Evolutionary conservation across 768 basidiomycete genomes (phyloP).

Genomic region (Amanita pseudoporphyria): DNA sequence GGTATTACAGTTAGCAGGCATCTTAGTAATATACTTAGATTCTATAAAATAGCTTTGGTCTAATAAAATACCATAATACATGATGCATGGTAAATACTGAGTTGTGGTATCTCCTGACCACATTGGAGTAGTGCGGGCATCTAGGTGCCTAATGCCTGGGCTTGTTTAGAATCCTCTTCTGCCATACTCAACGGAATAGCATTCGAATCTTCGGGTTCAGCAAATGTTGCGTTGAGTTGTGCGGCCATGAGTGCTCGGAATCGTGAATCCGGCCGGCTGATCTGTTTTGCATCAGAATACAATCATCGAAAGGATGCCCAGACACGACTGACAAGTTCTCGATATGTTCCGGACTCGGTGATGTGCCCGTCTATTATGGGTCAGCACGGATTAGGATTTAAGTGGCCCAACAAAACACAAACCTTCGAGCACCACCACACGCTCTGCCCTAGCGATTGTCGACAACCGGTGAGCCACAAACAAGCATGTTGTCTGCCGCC

Average conservation of each 20-base stretch:
- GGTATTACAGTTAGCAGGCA: not conserved
- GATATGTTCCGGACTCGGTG: constrained; percentile 75
- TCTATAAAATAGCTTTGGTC: not conserved
- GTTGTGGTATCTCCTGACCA: too few relatives aligned
- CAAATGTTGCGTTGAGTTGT: constrained; percentile 52
- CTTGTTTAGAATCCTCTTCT: not conserved
- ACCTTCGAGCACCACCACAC: constrained; percentile 87
- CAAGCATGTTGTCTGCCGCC: constrained; percentile 74
- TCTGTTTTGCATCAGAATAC: constrained; percentile 25
- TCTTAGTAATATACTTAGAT: not conserved
- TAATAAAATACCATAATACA: not conserved
- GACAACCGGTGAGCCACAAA: constrained; percentile 87
- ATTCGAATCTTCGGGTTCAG: constrained; percentile 12
- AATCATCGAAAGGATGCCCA: not conserved
- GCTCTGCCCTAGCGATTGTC: constrained; percentile 83
- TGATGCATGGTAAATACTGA: not conserved
- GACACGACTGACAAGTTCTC: constrained; percentile 47
- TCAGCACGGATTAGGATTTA: not conserved
- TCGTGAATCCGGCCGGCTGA: constrained; percentile 59
- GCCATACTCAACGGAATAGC: not conserved
- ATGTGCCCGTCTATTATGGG: constrained; percentile 53
- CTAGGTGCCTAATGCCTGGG: not conserved
- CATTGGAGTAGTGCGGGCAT: too few relatives aligned
- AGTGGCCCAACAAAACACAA: constrained; percentile 7
- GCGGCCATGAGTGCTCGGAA: constrained; percentile 88